Percentiles rank a stretch among this genome's conserved stretches.
phyloP scores from a whole-genome alignment of 345 rosid genomes.

The Arabidopsis suecica region DNA sequence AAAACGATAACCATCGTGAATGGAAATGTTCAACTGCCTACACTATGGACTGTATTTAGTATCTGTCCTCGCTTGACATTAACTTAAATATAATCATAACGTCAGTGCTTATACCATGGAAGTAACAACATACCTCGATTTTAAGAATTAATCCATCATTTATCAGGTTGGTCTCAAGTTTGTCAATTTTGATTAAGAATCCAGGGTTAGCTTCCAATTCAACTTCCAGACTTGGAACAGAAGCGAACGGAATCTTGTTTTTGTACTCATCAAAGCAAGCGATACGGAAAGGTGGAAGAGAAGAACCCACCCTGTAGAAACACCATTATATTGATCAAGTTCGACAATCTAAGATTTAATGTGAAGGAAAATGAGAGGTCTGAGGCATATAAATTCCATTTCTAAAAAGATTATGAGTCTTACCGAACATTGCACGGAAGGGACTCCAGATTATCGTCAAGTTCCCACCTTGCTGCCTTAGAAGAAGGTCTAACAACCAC shows the following conservation, averaged over 20 bases:
- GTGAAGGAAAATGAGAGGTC: constrained; percentile 22
- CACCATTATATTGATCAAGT: constrained; percentile 15
- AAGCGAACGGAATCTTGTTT: constrained; percentile 52
- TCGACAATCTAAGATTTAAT: background rate
- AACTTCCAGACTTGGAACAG: constrained; percentile 49
- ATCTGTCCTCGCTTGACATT: background rate
- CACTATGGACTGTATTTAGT: constrained; percentile 1
- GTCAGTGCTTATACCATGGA: constrained; percentile 14
- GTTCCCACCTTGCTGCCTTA: constrained; percentile 55
- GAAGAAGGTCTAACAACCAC: constrained; percentile 54
- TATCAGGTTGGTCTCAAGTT: constrained; percentile 49
- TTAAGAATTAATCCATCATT: constrained; percentile 44
- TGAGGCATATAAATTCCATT: constrained; percentile 7
- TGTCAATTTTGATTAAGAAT: constrained; percentile 34
- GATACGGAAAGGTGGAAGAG: constrained; percentile 47
- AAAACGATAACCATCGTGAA: background rate
- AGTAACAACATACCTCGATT: constrained; percentile 52
- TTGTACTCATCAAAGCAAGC: constrained; percentile 59
- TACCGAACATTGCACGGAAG: constrained; percentile 45
- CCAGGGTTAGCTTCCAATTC: constrained; percentile 38
- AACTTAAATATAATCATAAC: constrained; percentile 9
- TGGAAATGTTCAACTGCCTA: background rate
- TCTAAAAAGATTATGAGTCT: background rate
- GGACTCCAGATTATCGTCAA: constrained; percentile 37
- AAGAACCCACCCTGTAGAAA: constrained; percentile 64